Evolutionary conservation across 352 stramenopile species (phyloP), one percentile per base, ranked within the genome.

Genomic region (Pythium myriotylum): DNA sequence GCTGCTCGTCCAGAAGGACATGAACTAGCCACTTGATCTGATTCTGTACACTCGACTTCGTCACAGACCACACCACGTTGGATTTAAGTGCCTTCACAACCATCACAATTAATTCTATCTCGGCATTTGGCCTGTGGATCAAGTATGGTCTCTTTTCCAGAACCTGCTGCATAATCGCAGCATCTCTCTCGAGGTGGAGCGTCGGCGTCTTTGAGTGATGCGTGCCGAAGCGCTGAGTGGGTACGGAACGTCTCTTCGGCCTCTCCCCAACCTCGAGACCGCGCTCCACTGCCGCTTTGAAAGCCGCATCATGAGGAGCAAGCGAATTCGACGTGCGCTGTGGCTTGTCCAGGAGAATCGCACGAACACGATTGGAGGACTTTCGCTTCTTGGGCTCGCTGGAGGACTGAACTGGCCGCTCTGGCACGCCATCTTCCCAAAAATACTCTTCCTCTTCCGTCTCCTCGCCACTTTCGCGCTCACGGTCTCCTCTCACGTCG

Each of bases 21-120:
- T 46, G 41, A 1, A 23, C 41, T 16, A 60, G 54, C 41, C 40
- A 60, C 29, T 60, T 53, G 41, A 60, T 60, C 42, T 60, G 54
- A 1, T 29, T 27, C 17, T 37, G 17, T 16, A 60, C 54, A 4
- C 19, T 33, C 0, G n/a, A n/a, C 4, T 3, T n/a, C 14, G 54
- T 60, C 27, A 53, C 20, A 3, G 23, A 9, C 41, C 54, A 52
- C 10, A 53, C 41, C 13, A 29, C 27, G 24, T 60, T 60, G 17
- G 54, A 41, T 22, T 60, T 41, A 10, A 60, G 42, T 29, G 54
- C 54, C 7, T 42, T 41, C 20, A 52, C 54, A 2, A 60, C 23
- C 24, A 52, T 29, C 7, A 19, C 42, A 17, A 53, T 9, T 26
- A 60, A 26, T n/a, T 60, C 42, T 10, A n/a, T 4, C 16, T 52